Conservation (phyloP, 169 alveolate genomes). For the Plasmodium gallinaceum region DNA sequence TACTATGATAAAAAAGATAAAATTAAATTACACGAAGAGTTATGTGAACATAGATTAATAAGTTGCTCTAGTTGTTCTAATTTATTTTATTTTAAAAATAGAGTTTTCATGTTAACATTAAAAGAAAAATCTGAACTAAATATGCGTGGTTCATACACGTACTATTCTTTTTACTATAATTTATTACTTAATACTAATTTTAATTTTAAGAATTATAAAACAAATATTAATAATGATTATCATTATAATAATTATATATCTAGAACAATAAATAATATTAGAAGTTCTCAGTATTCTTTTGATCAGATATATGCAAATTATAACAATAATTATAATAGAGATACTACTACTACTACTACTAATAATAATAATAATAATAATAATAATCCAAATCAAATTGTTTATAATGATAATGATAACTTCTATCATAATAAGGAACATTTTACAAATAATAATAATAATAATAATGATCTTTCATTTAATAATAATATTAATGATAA, state of each 20-base stretch:
- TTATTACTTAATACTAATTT: constrained; percentile 62
- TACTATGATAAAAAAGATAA: constrained; percentile 60
- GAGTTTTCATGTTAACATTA: constrained; percentile 41
- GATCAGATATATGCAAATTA: neutral
- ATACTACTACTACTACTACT: constrained; percentile 1
- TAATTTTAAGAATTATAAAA: constrained; percentile 26
- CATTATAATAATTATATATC: constrained; percentile 45
- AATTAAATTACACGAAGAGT: constrained; percentile 55
- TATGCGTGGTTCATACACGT: constrained; percentile 32
- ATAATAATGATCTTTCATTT: neutral
- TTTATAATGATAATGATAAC: no score
- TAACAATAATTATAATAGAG: no score
- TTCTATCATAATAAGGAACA: neutral
- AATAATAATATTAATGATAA: neutral
- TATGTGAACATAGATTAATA: constrained; percentile 73
- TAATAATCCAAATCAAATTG: no score
- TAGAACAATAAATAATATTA: constrained; percentile 17
- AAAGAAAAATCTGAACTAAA: constrained; percentile 55
- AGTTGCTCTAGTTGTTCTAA: constrained; percentile 71
- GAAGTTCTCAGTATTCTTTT: constrained; percentile 20
- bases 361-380: neutral
- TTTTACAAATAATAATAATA: neutral
- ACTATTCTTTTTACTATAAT: constrained; percentile 67
- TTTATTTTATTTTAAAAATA: constrained; percentile 73
- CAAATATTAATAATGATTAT: constrained; percentile 7